Base-by-base conservation (phyloP, 1,139 yeast genomes). In the Suzukiozyma palmioleophila region DNA sequence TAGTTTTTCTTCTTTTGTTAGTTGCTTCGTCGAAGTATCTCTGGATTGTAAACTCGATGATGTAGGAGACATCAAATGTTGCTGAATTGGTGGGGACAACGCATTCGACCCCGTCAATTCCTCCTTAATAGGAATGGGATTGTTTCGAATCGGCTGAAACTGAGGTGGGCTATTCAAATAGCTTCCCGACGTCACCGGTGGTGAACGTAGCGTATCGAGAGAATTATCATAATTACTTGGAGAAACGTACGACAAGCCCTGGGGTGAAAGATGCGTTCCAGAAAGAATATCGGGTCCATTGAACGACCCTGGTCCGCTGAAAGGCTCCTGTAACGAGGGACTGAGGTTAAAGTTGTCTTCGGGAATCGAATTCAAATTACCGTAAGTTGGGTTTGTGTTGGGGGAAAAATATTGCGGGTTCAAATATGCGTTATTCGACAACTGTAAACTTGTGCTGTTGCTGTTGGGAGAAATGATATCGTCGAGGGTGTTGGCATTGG, bases 1-100 rank as follows among this genome's bases (percentile, higher is more conserved):
- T 41, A 82, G 56, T 51, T 81, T 84, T 43, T 81, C 87, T 44
- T 84, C 92, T 52, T 81, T 80, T n/a, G 78, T 69, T 39, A 83
- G 51, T 52, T 65, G 78, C 57, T 69, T 77, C 39, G 64, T 54
- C 36, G 74, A 47, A 41, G 54, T 33, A 13, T 45, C 45, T 7
- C 40, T 35, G n/a, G 14, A 10, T 32, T 21, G 27, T 21, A 32
- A 32, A n/a, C 16, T 14, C 3, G 34, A 14, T 8, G 35, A 32
- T 6, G 35, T 11, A 8, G 35, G 27, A 8, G 36, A 33, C 8
- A 25, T 12, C 26, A 26, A 21, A 13, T 26, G 26, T 33, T 43
- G 21, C 13, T 43, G 32, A 8, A 33, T 49, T 7, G 64, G 58
- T 3, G 68, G 66, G 1, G 67, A 60, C 33, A 60, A 51, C 31